Percentiles rank a stretch among this genome's conserved stretches.
These are phyloP conservation scores for Anthracocystis walkeri DNA, from an alignment of 1,284 basidiomycete species.

Conservation along the genomic window DNA sequence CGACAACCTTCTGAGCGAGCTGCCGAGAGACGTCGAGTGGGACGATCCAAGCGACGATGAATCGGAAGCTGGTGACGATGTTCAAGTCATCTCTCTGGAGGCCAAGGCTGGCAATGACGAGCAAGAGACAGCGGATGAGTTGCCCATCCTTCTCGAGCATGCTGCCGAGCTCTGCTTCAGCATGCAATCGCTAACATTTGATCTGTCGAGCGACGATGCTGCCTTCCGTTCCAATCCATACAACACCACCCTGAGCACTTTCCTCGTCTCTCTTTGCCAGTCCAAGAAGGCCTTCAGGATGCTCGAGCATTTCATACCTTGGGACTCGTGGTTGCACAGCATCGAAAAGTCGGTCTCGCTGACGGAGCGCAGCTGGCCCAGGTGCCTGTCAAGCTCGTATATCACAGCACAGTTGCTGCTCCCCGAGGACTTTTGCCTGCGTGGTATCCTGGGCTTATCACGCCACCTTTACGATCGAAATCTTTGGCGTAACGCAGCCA, in stretches of 20 bases:
- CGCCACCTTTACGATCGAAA: constrained; percentile 43
- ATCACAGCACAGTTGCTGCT: constrained; percentile 77
- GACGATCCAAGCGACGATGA: constrained; percentile 45
- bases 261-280: constrained; percentile 77
- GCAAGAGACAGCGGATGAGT: constrained; percentile 58
- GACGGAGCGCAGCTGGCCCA: constrained; percentile 36
- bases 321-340: constrained; percentile 76
- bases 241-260: constrained; percentile 85
- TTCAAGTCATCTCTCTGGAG: constrained; percentile 71
- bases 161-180: constrained; percentile 83
- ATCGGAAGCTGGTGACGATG: constrained; percentile 69
- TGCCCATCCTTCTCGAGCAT: constrained; percentile 77
- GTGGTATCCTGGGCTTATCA: constrained; percentile 78
- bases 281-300: constrained; percentile 46
- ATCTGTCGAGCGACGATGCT: constrained; percentile 19
- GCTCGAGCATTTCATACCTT: constrained; percentile 78
- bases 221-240: constrained; percentile 76
- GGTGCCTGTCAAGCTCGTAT: constrained; percentile 50
- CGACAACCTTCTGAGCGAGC: constrained; percentile 41
- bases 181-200: constrained; percentile 80
- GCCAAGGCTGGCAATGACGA: constrained; percentile 41
- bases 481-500: constrained; percentile 25
- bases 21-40: constrained; percentile 44
- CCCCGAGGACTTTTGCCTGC: constrained; percentile 93
- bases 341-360: constrained; percentile 19